Evolutionary conservation across 345 rosid genomes (phyloP), one percentile per base, ranked within the genome.

Genomic region (Bruguiera parviflora): DNA sequence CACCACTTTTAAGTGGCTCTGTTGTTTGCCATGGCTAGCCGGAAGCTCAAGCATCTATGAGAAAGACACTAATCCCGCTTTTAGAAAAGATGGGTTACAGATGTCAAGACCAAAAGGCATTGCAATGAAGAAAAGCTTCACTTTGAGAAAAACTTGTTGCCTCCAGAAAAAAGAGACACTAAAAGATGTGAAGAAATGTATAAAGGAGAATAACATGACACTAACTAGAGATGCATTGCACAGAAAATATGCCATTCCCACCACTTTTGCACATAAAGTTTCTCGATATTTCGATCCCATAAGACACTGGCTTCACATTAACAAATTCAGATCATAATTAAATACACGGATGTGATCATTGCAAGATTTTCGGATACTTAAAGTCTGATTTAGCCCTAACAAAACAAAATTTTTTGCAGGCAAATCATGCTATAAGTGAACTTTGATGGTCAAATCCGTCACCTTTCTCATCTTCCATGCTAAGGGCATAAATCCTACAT

Each of bases 211-310:
- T 33, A 8, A 33, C 37, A 33, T 7, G 37, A 33, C 37, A 43
- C 19, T 61, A 22, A 35, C 61, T 51, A 8, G 28, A 52, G 39
- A 15, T 24, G 21, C 52, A 27, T 29, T 24, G 27, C 13, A 18
- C 2, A 22, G 1, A 10, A 76, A 53, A 32, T 70, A 75, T 78
- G 82, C 88, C 67, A 65, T 75, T 66, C 80, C 77, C 75, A 75
- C 68, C 11, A 24, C 72, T 70, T 70, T 76, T 57, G 5, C 2
- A 24, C 29, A 15, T 59, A 3, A 24, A 51, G 32, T 29, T 63
- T 21, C 37, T 11, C n/a, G 4, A 4, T 25, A 58, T 46, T 20
- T 3, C 24, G 1, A 11, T 10, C 46, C 13, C 46, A 39, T 2
- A 39, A 11, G 46, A 10, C 3, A 39, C 3, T 39, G 49, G 49